These are phyloP conservation scores for Penicillium dipodomyicola DNA, from an alignment of 495 filamentous ascomycete species.

Conservation along the genomic window DNA sequence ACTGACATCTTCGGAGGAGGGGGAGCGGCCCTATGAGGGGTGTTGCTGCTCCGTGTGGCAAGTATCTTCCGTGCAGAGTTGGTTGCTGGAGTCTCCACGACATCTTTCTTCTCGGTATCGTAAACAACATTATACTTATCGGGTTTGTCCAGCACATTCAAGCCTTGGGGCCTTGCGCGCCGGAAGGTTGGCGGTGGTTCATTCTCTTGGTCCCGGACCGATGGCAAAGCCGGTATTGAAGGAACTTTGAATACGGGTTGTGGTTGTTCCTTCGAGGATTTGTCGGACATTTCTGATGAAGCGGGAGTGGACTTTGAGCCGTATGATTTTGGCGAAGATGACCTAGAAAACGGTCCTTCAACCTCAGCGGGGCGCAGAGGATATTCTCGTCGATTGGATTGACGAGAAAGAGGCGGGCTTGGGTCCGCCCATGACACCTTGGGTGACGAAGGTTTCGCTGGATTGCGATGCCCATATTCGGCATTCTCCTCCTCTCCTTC, in stretches of 20 bases:
- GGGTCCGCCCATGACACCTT: slow-evolving; percentile 50
- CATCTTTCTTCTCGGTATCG: slow-evolving; percentile 48
- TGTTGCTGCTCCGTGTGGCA: slow-evolving; percentile 72
- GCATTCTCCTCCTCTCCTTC: slow-evolving; percentile 27
- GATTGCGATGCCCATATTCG: slow-evolving; percentile 31
- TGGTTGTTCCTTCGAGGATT: slow-evolving; percentile 47
- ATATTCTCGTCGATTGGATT: slow-evolving; percentile 29
- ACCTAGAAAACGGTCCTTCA: slow-evolving; percentile 39
- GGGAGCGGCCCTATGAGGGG: slow-evolving; percentile 78
- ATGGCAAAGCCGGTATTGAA: slow-evolving; percentile 56
- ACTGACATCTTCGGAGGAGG: slow-evolving; percentile 95
- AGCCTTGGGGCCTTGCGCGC: slow-evolving; percentile 58
- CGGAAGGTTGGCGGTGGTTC: slow-evolving; percentile 75
- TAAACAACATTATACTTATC: slow-evolving; percentile 53
- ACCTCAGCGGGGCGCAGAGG: slow-evolving; percentile 19
- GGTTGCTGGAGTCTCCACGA: slow-evolving; percentile 38
- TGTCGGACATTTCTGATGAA: slow-evolving; percentile 41
- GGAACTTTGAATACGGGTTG: slow-evolving; percentile 68
- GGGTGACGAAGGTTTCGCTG: slow-evolving; percentile 38
- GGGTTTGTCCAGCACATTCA: slow-evolving; percentile 57
- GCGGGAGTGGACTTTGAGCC: slow-evolving; percentile 44
- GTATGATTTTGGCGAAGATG: slow-evolving; percentile 42
- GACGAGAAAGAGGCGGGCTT: slow-evolving; percentile 31
- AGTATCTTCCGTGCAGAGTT: slow-evolving; percentile 70
- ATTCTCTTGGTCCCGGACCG: slow-evolving; percentile 74